A percentile compares a stretch with the other conserved stretches of the same genome.
Conservation (phyloP, 768 basidiomycete species). For the Mycena amicta region DNA sequence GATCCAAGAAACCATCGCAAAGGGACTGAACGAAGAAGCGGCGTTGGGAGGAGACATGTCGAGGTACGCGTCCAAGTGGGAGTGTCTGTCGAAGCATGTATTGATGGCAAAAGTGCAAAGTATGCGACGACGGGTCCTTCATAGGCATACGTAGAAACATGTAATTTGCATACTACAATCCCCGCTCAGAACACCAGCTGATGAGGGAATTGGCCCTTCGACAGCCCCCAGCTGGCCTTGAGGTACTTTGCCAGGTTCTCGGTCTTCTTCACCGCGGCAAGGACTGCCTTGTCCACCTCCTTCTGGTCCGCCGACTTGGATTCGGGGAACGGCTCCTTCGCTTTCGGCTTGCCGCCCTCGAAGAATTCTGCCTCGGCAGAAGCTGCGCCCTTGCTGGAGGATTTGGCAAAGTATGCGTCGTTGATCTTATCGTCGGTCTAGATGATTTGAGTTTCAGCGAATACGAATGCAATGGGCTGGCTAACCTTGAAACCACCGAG, state of each 20-base stretch:
- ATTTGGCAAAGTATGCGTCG: conserved; percentile 92
- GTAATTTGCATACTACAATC: conserved; percentile 32
- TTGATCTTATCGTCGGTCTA: conserved; percentile 89
- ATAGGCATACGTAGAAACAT: conserved; percentile 30
- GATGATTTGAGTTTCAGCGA: conserved; percentile 2
- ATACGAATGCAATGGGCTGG: conserved; percentile 25
- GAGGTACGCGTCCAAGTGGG: conserved; percentile 15
- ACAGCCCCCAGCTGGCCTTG: conserved; percentile 88
- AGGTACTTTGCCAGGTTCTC: conserved; percentile 93
- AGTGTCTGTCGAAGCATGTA: conserved; percentile 10
- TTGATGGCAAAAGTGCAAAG: neutral
- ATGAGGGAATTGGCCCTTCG: conserved; percentile 97
- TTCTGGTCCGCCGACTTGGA: conserved; percentile 92
- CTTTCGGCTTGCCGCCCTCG: conserved; percentile 88
- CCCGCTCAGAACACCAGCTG: conserved; percentile 79
- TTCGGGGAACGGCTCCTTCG: conserved; percentile 83
- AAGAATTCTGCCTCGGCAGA: conserved; percentile 99
- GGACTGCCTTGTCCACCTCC: conserved; percentile 74
- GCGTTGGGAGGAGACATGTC: conserved; percentile 4
- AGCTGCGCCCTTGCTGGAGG: conserved; percentile 61
- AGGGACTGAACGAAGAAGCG: conserved; percentile 42
- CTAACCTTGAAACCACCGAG: conserved; percentile 72
- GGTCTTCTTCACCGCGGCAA: conserved; percentile 87
- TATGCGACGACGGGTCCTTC: conserved; percentile 7
- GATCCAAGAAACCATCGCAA: conserved; percentile 72